Evolutionary conservation across 768 basidiomycete genomes (phyloP).

Genomic region (Boletus reticulatus): DNA sequence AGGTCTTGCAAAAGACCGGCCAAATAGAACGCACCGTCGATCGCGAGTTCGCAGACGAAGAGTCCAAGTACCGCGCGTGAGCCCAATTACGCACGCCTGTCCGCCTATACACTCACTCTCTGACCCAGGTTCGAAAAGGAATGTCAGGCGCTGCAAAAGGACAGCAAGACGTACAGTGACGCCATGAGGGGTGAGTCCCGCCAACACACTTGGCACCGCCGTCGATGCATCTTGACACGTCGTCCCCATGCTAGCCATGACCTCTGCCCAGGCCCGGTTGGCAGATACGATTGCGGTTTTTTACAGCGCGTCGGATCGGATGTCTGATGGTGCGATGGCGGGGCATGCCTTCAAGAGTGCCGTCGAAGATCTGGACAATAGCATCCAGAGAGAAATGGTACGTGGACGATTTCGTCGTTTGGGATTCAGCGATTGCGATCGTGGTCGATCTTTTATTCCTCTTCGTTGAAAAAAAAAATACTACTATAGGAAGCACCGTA

Average conservation of each 20-base stretch:
- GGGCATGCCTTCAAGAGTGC: constrained; percentile 95
- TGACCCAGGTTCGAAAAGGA: constrained; percentile 89
- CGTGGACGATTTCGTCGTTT: constrained; percentile 25
- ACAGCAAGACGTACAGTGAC: constrained; percentile 92
- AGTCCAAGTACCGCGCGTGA: constrained; percentile 86
- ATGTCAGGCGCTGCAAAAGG: constrained; percentile 88
- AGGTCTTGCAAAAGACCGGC: constrained; percentile 97
- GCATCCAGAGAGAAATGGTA: constrained; percentile 82
- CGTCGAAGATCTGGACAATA: constrained; percentile 88
- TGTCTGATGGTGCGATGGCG: constrained; percentile 93
- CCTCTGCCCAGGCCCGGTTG: constrained; percentile 85
- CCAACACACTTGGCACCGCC: background rate
- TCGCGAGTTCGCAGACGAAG: constrained; percentile 89
- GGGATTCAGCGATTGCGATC: background rate
- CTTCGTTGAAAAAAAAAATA: background rate
- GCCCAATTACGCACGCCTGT: constrained; percentile 22
- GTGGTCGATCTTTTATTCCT: background rate
- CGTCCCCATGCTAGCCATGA: constrained; percentile 66
- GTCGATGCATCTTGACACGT: background rate
- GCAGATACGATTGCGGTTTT: constrained; percentile 94
- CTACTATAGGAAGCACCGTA: constrained; percentile 80
- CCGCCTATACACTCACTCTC: background rate
- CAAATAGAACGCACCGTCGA: constrained; percentile 97
- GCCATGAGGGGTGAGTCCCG: constrained; percentile 77
- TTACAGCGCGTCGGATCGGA: constrained; percentile 80